These are phyloP conservation scores for Amaranthus cruentus DNA, from an alignment of 148 eudicot species.

Conservation along the genomic window DNA sequence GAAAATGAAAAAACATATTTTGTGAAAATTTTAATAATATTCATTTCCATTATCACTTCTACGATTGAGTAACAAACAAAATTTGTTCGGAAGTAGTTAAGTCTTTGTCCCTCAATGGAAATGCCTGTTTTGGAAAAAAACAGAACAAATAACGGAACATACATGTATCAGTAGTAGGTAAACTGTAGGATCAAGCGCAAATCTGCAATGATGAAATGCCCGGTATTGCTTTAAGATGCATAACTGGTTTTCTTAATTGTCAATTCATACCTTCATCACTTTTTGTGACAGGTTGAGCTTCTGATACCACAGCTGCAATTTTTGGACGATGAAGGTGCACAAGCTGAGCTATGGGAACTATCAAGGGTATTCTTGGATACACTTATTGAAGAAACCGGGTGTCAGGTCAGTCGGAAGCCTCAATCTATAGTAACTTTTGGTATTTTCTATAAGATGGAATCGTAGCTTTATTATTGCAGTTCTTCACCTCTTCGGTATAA, in stretches of 20 bases:
- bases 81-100: neutral
- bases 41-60: too few species aligned
- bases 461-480: neutral
- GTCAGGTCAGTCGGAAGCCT: conserved; percentile 47
- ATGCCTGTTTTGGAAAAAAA: neutral
- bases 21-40: too few species aligned
- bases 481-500: conserved; percentile 8
- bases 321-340: conserved; percentile 99
- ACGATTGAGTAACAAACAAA: neutral
- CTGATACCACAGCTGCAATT: conserved; percentile 94
- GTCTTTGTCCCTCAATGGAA: neutral
- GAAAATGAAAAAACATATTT: too few species aligned
- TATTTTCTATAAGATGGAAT: neutral
- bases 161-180: neutral
- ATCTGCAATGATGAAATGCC: neutral
- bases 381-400: conserved; percentile 84
- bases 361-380: conserved; percentile 85
- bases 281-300: conserved; percentile 66
- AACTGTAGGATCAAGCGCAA: neutral
- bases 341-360: conserved; percentile 89
- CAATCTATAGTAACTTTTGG: neutral
- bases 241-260: neutral
- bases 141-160: neutral
- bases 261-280: neutral
- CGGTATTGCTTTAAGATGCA: neutral